Percentiles rank a stretch among this genome's conserved stretches.
Conservation (phyloP, 164 flowering plant species). For the Echeveria elegans region DNA sequence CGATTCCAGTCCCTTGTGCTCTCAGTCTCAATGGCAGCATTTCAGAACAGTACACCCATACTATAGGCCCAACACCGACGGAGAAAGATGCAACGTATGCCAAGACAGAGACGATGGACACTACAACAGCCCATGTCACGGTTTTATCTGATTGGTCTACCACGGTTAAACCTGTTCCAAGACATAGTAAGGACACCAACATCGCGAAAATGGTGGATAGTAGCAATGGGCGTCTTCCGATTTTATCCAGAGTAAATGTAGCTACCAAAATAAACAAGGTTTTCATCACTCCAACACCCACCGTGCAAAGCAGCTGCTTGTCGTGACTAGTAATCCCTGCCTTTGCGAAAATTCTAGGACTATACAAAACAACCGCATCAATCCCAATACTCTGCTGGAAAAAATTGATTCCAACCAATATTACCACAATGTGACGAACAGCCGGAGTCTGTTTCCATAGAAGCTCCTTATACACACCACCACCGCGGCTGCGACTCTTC, state of each 20-base stretch:
- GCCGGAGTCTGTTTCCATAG: conserved; percentile 23
- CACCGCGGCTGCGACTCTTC: background rate
- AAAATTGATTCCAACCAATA: conserved; percentile 35
- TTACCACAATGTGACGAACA: conserved; percentile 28
- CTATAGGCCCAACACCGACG: conserved; percentile 48
- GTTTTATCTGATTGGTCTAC: conserved; percentile 15
- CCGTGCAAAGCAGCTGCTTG: conserved; percentile 24
- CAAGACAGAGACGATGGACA: conserved; percentile 16
- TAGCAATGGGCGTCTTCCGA: background rate
- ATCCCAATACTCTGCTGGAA: conserved; percentile 42
- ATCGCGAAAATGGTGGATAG: conserved; percentile 4
- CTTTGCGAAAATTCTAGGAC: conserved; percentile 34
- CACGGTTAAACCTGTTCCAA: conserved; percentile 24
- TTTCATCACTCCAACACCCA: conserved; percentile 36
- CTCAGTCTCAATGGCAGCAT: conserved; percentile 49
- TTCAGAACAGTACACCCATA: conserved; percentile 56
- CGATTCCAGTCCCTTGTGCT: conserved; percentile 56
- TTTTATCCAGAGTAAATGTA: background rate
- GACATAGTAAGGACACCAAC: conserved; percentile 26
- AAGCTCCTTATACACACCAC: conserved; percentile 17
- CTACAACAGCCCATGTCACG: conserved; percentile 6
- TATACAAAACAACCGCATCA: conserved; percentile 36
- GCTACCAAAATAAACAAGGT: conserved; percentile 17
- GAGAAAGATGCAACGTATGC: conserved; percentile 46
- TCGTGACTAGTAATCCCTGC: conserved; percentile 32